Evolutionary conservation across 257 asterid species (phyloP), one percentile per base, ranked within the genome.

Genomic region (Gardenia jasminoides): DNA sequence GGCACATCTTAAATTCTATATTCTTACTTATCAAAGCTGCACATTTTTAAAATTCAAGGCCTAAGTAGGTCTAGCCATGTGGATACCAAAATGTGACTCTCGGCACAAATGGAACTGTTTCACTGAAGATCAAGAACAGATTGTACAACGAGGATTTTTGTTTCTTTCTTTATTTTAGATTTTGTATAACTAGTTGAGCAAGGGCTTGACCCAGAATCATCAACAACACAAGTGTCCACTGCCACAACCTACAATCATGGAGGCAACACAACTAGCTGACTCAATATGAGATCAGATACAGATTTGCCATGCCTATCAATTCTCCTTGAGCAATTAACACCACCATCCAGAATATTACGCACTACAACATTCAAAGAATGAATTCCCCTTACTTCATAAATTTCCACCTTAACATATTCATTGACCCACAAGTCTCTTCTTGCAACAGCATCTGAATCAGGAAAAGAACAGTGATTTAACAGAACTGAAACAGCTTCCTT

Each of bases 221-320:
- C 36, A 47, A 75, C 39, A 39, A 72, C 50, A 64, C 7, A 72
- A 62, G 69, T 44, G 28, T 30, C 70, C 12, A 69, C 1, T 33
- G 17, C 44, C 44, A 54, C 54, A 73, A 58, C 39, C 31, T 59
- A 31, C 11, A 74, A 79, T 85, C 82, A 85, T 36, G 94, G 92
- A 68, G 97, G 98, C 88, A 95, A 82, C 43, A 89, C 78, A 74
- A 95, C 92, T 80, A 79, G 76, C 84, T 90, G 98, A 79, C 88
- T 89, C 80, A 96, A 81, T 68, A 96, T 80, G 59, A 93, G 86
- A 78, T 96, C 99, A 0, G 98, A 92, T 58, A 91, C 71, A 48
- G 92, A 89, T 88, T 96, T 96, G 22, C 99, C 99, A 70, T 96
- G 99, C 83, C 98, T 90, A 64, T 93, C 99, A 58, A 96, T 93